Percentiles rank a stretch among this genome's conserved stretches.
Conservation (phyloP, 208 protist species). For the Trypanosoma caninum region DNA sequence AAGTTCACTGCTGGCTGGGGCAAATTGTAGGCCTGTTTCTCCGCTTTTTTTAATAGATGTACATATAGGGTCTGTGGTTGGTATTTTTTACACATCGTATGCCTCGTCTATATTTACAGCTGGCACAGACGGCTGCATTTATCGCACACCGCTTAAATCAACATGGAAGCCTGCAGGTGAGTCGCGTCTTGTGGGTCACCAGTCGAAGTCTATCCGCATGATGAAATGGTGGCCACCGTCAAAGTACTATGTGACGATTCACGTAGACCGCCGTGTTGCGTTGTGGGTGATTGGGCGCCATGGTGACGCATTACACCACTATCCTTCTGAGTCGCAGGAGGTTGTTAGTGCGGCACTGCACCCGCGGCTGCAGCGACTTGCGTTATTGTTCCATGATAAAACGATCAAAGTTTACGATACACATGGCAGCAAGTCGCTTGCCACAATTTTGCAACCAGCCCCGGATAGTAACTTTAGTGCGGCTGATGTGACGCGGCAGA, state of each 20-base stretch:
- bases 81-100: conserved; percentile 48
- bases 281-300: conserved; percentile 72
- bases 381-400: conserved; percentile 61
- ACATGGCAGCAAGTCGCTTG: conserved; percentile 45
- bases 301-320: conserved; percentile 58
- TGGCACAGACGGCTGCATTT: conserved; percentile 53
- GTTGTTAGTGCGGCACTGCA: conserved; percentile 64
- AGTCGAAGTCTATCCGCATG: conserved; percentile 35
- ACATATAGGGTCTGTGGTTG: conserved; percentile 39
- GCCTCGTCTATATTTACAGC: conserved; percentile 55
- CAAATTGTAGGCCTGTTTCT: conserved; percentile 39
- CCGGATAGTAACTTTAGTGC: conserved; percentile 29
- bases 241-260: conserved; percentile 64
- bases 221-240: conserved; percentile 40
- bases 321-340: conserved; percentile 77
- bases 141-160: conserved; percentile 36
- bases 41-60: conserved; percentile 42
- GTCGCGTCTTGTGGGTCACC: conserved; percentile 15
- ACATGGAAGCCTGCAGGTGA: conserved; percentile 25
- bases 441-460: conserved; percentile 43
- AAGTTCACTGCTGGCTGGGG: conserved; percentile 40
- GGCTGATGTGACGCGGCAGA: conserved; percentile 57
- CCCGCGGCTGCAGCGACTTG: conserved; percentile 40
- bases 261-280: conserved; percentile 69
- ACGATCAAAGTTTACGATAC: conserved; percentile 74